These are phyloP conservation scores for Rhynchosporium agropyri DNA, from an alignment of 2,329 filamentous ascomycete genomes.

Conservation along the genomic window DNA sequence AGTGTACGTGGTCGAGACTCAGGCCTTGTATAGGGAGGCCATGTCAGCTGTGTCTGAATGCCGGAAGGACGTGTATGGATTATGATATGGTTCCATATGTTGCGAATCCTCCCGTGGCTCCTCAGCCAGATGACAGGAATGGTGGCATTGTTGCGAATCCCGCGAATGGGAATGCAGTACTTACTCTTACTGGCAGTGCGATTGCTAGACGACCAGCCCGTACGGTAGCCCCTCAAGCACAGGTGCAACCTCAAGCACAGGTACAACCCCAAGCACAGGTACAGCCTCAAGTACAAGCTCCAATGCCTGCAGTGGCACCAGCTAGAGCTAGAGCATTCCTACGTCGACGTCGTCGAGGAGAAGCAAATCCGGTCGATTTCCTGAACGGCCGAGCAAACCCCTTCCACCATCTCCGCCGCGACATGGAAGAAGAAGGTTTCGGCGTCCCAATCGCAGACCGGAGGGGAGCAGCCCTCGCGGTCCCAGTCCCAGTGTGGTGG, in stretches of 20 bases:
- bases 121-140: neutral
- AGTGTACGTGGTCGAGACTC: neutral
- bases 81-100: neutral
- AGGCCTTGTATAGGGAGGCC: constrained; percentile 1
- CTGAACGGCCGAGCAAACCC: neutral
- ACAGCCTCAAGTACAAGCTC: too few relatives aligned
- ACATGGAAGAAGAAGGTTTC: neutral
- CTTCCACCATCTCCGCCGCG: neutral
- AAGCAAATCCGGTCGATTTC: neutral
- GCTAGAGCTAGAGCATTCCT: neutral
- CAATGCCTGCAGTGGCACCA: too few relatives aligned
- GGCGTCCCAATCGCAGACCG: neutral
- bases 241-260: too few relatives aligned
- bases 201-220: too few relatives aligned
- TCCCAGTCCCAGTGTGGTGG: neutral
- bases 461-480: neutral
- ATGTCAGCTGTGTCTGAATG: neutral
- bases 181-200: too few relatives aligned
- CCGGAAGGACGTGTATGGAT: neutral
- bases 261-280: too few relatives aligned
- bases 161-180: neutral
- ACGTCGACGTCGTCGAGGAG: neutral
- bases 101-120: neutral
- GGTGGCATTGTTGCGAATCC: neutral
- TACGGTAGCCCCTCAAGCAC: too few relatives aligned